These are phyloP conservation scores for Silybum marianum DNA, from an alignment of 129 eudicot genomes.

Conservation along the genomic window DNA sequence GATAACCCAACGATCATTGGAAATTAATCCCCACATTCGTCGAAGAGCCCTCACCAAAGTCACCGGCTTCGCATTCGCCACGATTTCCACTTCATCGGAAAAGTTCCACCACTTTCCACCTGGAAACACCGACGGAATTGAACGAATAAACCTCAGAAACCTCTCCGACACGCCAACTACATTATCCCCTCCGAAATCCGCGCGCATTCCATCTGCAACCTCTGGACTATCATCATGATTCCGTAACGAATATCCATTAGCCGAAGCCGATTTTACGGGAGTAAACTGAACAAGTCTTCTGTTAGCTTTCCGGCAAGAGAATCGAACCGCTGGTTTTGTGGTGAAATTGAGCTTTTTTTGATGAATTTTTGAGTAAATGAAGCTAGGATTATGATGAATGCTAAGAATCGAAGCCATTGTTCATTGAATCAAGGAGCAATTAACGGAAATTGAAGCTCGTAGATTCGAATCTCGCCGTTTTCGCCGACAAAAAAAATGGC, in stretches of 20 bases:
- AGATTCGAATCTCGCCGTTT: constrained; percentile 25
- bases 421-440: constrained; percentile 8
- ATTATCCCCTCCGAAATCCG: constrained; percentile 5
- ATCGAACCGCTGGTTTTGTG: not conserved
- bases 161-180: constrained; percentile 37
- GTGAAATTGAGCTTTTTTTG: constrained; percentile 11
- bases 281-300: constrained; percentile 26
- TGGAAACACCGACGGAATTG: constrained; percentile 52
- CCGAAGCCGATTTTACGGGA: constrained; percentile 45
- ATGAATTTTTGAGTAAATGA: constrained; percentile 19
- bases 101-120: constrained; percentile 96
- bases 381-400: constrained; percentile 21
- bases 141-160: constrained; percentile 37
- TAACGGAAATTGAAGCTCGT: constrained; percentile 15
- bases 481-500: not conserved
- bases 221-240: constrained; percentile 21
- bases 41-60: constrained; percentile 68
- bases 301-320: constrained; percentile 21
- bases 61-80: constrained; percentile 65
- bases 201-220: constrained; percentile 19
- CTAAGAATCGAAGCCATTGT: constrained; percentile 44
- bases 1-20: constrained; percentile 80
- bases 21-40: constrained; percentile 83
- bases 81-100: constrained; percentile 53
- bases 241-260: constrained; percentile 53